Evolutionary conservation across 2,329 filamentous ascomycete species (phyloP).

Genomic region (Fusarium neocosmosporiellum): DNA sequence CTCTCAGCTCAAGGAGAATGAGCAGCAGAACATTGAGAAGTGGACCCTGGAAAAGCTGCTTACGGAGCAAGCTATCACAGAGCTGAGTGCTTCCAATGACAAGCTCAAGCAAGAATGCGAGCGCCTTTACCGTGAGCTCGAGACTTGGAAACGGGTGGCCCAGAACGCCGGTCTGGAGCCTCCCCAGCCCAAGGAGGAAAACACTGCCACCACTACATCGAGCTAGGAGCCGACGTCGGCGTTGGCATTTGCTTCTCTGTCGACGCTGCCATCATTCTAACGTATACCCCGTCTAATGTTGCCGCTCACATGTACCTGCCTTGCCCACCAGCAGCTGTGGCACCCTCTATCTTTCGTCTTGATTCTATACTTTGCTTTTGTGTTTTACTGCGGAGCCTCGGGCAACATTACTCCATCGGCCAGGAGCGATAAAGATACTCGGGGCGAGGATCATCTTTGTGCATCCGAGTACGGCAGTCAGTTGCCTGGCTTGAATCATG

Average conservation of each 20-base stretch:
- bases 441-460: conserved; percentile 17
- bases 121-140: conserved; percentile 79
- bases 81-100: conserved; percentile 87
- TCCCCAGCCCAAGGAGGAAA: conserved; percentile 53
- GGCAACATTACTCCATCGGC: conserved; percentile 16
- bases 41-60: conserved; percentile 92
- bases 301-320: neutral
- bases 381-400: conserved; percentile 4
- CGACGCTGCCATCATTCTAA: conserved; percentile 24
- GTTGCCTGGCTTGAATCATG: conserved; percentile 19
- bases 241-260: conserved; percentile 20
- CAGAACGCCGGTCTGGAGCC: conserved; percentile 68
- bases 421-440: conserved; percentile 11
- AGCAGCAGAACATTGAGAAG: conserved; percentile 92
- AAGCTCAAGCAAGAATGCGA: conserved; percentile 86
- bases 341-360: conserved; percentile 25
- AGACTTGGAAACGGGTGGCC: conserved; percentile 80
- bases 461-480: conserved; percentile 15
- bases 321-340: conserved; percentile 12
- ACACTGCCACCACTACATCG: conserved; percentile 38
- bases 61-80: conserved; percentile 88
- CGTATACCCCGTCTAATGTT: conserved; percentile 40
- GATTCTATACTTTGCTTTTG: conserved; percentile 9
- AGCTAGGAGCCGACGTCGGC: conserved; percentile 42
- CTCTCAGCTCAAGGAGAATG: conserved; percentile 92